These are phyloP conservation scores for Kwoniella bestiolae DNA, from an alignment of 768 basidiomycete genomes.

Conservation along the genomic window DNA sequence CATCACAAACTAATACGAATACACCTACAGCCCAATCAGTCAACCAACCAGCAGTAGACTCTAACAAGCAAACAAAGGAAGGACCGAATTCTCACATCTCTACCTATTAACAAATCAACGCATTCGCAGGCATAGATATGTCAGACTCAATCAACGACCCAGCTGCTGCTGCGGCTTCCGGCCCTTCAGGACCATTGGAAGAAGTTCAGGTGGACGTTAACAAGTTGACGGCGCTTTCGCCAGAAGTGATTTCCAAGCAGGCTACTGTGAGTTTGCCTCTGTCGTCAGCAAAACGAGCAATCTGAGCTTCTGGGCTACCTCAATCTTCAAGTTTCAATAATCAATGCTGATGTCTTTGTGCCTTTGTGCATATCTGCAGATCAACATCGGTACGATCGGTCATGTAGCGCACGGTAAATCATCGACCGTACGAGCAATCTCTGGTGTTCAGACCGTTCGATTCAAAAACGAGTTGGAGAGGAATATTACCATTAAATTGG, in stretches of 20 bases:
- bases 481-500: constrained; percentile 99
- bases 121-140: neutral
- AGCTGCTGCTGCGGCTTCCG: constrained; percentile 39
- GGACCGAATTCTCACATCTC: neutral
- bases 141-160: constrained; percentile 42
- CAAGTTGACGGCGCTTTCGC: constrained; percentile 74
- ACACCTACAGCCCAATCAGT: neutral
- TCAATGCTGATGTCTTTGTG: constrained; percentile 4
- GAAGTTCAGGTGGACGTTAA: constrained; percentile 75
- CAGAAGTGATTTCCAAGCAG: constrained; percentile 64
- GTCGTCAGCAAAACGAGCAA: no score
- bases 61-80: neutral
- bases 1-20: neutral
- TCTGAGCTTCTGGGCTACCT: no score
- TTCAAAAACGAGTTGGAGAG: constrained; percentile 99
- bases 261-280: constrained; percentile 66
- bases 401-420: constrained; percentile 76
- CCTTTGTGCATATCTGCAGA: neutral
- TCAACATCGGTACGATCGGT: constrained; percentile 78
- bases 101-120: neutral
- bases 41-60: neutral
- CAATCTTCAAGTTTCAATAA: no score
- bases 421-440: constrained; percentile 92
- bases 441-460: constrained; percentile 95
- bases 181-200: constrained; percentile 28